Evolutionary conservation across 2,329 filamentous ascomycete species (phyloP), one percentile per base, ranked within the genome.

Genomic region (Fonsecaea nubica): DNA sequence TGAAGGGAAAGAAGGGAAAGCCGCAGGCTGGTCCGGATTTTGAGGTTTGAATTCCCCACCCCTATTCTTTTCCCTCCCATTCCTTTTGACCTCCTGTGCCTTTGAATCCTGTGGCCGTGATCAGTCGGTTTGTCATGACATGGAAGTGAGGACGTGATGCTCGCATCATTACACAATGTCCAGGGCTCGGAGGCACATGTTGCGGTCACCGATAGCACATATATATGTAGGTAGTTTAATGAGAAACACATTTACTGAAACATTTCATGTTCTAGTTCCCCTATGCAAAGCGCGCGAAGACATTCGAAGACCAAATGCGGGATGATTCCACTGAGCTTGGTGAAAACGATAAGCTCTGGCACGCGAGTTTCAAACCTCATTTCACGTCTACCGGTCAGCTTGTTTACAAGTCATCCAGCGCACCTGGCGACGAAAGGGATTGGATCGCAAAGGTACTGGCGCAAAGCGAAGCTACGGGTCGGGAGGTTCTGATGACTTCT

Each of bases 11-110:
- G 74, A 86, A 84, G n/a, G 48, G 58, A 13, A 62, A 62, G 73
- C 82, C 82, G 71, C 81, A 83, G 73, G 87, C 87, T 72, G 80
- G 80, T 74, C 83, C 83, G 80, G 90, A 91, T 76, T 91, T 94
- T 79, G 90, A 98, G 93, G 95, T 98, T 88, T 90, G 94, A 94
- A 80, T 82, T 77, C 77, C 78, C 75, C 82, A 77, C 77, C 78
- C 75, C 73, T 69, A 71, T 75, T 73, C 75, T 68, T 75, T 75
- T 75, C 72, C 71, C 75, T 75, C 76, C 77, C 67, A 58, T 71
- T 66, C 48, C 55, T 36, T 66, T 71, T 57, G 32, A 54, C 58
- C 42, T 56, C 62, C 62, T 61, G 58, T 60, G 54, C 36, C 66
- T 58, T 36, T 61, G 62, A 53, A 58, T 36, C 66, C 55, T 66